Evolutionary conservation across 108 stramenopile genomes (phyloP).

Genomic region (Epipyxis sp.): DNA sequence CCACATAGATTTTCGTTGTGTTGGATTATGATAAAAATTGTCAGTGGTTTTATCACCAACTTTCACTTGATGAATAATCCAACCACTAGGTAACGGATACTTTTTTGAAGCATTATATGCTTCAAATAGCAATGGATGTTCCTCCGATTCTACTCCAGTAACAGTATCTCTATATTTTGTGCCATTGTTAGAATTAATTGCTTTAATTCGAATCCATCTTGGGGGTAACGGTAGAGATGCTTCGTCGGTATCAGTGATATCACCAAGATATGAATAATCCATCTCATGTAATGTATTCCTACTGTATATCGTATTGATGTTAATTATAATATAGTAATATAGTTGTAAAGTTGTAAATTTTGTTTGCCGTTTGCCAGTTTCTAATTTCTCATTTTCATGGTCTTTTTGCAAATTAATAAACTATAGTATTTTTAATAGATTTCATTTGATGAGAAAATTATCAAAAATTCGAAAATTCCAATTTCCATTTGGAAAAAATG

Average conservation of each 20-base stretch:
- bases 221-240: constrained; percentile 1
- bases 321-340: no score
- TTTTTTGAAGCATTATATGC: not conserved
- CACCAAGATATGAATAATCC: no score
- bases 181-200: not conserved
- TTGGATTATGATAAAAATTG: not conserved
- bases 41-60: not conserved
- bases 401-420: no score
- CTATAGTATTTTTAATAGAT: no score
- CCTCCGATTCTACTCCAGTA: not conserved
- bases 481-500: no score
- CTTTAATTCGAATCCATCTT: not conserved
- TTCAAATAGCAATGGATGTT: constrained; percentile 3
- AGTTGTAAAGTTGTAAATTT: no score
- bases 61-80: not conserved
- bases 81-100: not conserved
- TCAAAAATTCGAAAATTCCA: no score
- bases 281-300: no score
- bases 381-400: no score
- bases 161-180: not conserved
- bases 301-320: no score
- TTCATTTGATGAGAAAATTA: no score
- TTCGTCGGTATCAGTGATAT: constrained; percentile 12
- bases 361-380: no score
- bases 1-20: not conserved